Conservation (phyloP, 495 filamentous ascomycete genomes). For the Astrothelium subdiscretum region DNA sequence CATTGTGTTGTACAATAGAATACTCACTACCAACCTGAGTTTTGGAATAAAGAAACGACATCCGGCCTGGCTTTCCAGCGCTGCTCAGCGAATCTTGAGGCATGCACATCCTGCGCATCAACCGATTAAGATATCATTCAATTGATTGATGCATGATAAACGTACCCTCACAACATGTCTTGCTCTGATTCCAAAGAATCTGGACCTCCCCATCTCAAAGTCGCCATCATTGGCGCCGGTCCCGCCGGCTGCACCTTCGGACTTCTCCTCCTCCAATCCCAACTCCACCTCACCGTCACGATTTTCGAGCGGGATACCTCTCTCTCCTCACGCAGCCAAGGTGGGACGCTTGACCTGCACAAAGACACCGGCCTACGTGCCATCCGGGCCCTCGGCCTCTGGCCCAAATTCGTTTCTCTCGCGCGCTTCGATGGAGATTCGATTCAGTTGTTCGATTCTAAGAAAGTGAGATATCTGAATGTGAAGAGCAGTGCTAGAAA, state of each 20-base stretch:
- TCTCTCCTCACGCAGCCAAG: slow-evolving; percentile 27
- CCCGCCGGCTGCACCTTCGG: slow-evolving; percentile 46
- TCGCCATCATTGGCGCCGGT: slow-evolving; percentile 29
- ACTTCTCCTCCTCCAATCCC: slow-evolving; percentile 36
- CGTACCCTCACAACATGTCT: no score
- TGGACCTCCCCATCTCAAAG: slow-evolving; percentile 11
- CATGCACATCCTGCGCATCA: neutral
- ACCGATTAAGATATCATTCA: no score
- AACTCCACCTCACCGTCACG: slow-evolving; percentile 26
- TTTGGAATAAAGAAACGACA: neutral
- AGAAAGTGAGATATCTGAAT: slow-evolving; percentile 7
- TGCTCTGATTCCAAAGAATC: no score
- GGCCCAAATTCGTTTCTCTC: slow-evolving; percentile 32
- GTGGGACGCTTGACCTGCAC: slow-evolving; percentile 48
- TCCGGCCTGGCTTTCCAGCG: neutral
- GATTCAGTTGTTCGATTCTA: slow-evolving; percentile 11
- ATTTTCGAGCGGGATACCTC: slow-evolving; percentile 42
- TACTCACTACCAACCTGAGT: neutral
- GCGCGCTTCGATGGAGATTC: slow-evolving; percentile 32
- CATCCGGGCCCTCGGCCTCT: slow-evolving; percentile 38
- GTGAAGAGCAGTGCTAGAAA: neutral
- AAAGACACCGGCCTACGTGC: slow-evolving; percentile 39
- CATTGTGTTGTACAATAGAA: neutral
- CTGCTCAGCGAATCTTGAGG: neutral
- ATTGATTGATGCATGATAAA: no score